These are phyloP conservation scores for Volvox africanus DNA, from an alignment of 139 green algal species.

Conservation along the genomic window DNA sequence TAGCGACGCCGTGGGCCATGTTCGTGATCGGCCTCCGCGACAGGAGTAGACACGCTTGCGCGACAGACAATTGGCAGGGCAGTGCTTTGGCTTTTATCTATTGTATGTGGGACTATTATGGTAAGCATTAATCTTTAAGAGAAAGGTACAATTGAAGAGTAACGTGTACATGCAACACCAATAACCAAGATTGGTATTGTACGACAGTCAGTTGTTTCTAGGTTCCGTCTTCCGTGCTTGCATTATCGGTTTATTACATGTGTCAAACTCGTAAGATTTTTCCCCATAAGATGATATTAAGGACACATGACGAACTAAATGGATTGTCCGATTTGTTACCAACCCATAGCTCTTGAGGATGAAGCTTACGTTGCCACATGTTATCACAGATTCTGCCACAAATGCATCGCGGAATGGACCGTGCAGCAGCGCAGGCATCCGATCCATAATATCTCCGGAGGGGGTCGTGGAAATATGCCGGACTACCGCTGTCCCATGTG, in stretches of 20 bases:
- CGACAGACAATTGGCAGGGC: no score
- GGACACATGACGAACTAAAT: not conserved
- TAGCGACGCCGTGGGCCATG: not conserved
- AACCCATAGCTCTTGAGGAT: not conserved
- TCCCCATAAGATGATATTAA: not conserved
- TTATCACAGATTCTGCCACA: conserved; percentile 29
- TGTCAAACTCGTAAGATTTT: not conserved
- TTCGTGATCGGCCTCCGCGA: not conserved
- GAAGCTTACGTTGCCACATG: conserved; percentile 15
- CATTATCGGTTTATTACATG: not conserved
- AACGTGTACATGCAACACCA: not conserved
- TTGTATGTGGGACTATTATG: not conserved
- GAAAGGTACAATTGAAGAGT: not conserved
- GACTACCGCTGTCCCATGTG: conserved; percentile 25
- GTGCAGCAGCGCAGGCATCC: not conserved
- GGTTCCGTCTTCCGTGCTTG: not conserved
- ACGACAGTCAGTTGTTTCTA: not conserved
- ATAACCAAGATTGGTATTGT: not conserved
- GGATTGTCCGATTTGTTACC: conserved; percentile 31
- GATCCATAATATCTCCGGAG: not conserved
- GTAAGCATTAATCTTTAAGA: no score
- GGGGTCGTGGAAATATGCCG: not conserved
- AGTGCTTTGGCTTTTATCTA: not conserved
- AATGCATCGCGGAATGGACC: conserved; percentile 28
- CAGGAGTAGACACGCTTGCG: not conserved